These are phyloP conservation scores for Pleurotus ostreatus DNA, from an alignment of 768 basidiomycete species.

Conservation along the genomic window DNA sequence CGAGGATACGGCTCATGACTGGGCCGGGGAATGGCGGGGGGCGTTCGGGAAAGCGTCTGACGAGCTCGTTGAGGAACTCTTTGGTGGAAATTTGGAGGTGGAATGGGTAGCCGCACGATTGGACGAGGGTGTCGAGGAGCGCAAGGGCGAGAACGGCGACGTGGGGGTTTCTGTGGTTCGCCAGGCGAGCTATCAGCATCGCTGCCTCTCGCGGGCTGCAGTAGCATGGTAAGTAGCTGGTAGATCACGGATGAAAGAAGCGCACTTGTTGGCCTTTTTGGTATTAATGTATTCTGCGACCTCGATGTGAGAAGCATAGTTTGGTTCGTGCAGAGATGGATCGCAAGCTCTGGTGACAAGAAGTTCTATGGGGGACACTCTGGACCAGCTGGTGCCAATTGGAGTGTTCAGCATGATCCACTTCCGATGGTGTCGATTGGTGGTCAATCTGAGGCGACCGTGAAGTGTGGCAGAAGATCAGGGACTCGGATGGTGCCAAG, in stretches of 20 bases:
- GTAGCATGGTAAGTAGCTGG: conserved; percentile 2
- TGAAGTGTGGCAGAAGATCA: too few relatives aligned
- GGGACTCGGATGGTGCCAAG: too few relatives aligned
- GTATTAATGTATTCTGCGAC: conserved; percentile 89
- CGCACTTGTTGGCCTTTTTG: conserved; percentile 96
- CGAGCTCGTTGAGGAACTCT: conserved; percentile 97
- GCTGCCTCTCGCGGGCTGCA: conserved; percentile 86
- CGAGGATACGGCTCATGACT: conserved; percentile 92
- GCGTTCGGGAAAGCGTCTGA: conserved; percentile 94
- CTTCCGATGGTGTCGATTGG: too few relatives aligned
- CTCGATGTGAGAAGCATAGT: conserved; percentile 89
- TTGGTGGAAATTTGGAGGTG: conserved; percentile 97
- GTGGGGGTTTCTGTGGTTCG: conserved; percentile 93
- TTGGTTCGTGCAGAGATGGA: conserved; percentile 81
- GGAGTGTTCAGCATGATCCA: conserved; percentile 46
- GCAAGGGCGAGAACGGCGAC: conserved; percentile 82
- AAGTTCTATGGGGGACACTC: conserved; percentile 60
- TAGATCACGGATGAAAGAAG: conserved; percentile 8
- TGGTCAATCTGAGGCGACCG: too few relatives aligned
- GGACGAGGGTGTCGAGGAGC: conserved; percentile 87
- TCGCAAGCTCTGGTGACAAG: conserved; percentile 84
- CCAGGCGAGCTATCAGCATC: conserved; percentile 76
- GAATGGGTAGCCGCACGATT: conserved; percentile 95
- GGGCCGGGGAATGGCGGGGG: conserved; percentile 93
- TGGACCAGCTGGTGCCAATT: conserved; percentile 47